A percentile compares a stretch with the other conserved stretches of the same genome.
Evolutionary conservation across 2,329 filamentous ascomycete genomes (phyloP).

Genomic region (Pseudopithomyces chartarum): DNA sequence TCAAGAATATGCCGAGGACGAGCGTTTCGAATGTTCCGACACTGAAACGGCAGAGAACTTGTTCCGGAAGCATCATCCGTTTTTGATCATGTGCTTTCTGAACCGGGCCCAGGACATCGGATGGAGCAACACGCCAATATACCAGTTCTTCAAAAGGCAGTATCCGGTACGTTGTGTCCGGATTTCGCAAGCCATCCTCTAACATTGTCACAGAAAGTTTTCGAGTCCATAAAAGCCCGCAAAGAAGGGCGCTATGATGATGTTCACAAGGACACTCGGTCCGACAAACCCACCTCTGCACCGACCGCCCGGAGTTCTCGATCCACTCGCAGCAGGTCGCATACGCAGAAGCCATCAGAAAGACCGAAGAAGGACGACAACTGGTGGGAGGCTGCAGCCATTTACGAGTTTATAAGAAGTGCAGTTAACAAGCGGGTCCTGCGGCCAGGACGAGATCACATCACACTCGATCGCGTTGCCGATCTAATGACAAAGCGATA

Average conservation of each 20-base stretch:
- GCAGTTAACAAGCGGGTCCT: constrained; percentile 40
- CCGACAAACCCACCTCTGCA: constrained; percentile 12
- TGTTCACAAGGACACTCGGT: constrained; percentile 11
- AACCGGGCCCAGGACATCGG: constrained; percentile 49
- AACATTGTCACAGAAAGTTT: constrained; percentile 29
- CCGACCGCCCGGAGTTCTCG: constrained; percentile 10
- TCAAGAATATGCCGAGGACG: constrained; percentile 45
- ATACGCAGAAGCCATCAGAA: constrained; percentile 13
- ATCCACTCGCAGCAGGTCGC: constrained; percentile 10
- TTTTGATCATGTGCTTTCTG: constrained; percentile 53
- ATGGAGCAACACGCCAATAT: constrained; percentile 52
- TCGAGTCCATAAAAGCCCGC: constrained; percentile 36
- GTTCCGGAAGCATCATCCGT: constrained; percentile 46
- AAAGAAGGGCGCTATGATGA: constrained; percentile 33
- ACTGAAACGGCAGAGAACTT: constrained; percentile 29
- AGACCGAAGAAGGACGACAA: constrained; percentile 45
- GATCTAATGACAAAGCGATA: constrained; percentile 42
- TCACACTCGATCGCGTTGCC: constrained; percentile 40
- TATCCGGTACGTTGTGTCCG: constrained; percentile 38
- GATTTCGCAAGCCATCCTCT: constrained; percentile 7
- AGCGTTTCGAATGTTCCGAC: constrained; percentile 31
- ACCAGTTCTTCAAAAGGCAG: constrained; percentile 44
- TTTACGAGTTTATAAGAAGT: constrained; percentile 49
- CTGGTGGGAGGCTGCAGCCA: constrained; percentile 44
- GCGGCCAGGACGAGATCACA: constrained; percentile 32